Evolutionary conservation across 257 asterid species (phyloP).

Genomic region (Scutellaria galericulata): DNA sequence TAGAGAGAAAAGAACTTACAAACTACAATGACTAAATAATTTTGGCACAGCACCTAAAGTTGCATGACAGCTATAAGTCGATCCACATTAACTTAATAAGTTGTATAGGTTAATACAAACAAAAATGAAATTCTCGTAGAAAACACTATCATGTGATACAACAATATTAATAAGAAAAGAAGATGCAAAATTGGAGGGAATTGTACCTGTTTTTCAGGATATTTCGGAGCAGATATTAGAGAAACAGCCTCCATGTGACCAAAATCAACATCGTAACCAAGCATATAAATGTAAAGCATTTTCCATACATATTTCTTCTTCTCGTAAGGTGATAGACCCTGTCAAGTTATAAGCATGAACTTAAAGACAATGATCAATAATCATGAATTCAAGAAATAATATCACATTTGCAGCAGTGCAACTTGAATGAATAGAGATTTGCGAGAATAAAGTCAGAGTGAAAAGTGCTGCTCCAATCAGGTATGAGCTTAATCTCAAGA

Average conservation of each 20-base stretch:
- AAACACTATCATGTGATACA: not conserved
- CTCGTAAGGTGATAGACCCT: conserved; percentile 92
- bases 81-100: conserved; percentile 8
- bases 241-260: conserved; percentile 99
- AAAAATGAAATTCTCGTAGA: conserved; percentile 13
- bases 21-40: not conserved
- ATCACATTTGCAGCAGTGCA: not conserved
- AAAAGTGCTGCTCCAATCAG: not conserved
- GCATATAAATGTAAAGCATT: conserved; percentile 97
- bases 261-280: conserved; percentile 98
- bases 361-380: conserved; percentile 12
- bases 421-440: not conserved
- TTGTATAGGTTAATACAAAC: conserved; percentile 9
- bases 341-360: conserved; percentile 32
- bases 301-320: conserved; percentile 99
- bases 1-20: not conserved
- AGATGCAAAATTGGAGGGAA: conserved; percentile 12
- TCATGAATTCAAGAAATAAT: not conserved
- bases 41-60: not conserved
- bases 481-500: conserved; percentile 4
- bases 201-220: conserved; percentile 98
- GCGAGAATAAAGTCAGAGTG: not conserved
- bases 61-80: conserved; percentile 11
- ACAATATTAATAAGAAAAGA: conserved; percentile 2
- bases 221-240: conserved; percentile 96